Conservation (phyloP, 1,139 yeast genomes). For the Suhomyces bribrorum region DNA sequence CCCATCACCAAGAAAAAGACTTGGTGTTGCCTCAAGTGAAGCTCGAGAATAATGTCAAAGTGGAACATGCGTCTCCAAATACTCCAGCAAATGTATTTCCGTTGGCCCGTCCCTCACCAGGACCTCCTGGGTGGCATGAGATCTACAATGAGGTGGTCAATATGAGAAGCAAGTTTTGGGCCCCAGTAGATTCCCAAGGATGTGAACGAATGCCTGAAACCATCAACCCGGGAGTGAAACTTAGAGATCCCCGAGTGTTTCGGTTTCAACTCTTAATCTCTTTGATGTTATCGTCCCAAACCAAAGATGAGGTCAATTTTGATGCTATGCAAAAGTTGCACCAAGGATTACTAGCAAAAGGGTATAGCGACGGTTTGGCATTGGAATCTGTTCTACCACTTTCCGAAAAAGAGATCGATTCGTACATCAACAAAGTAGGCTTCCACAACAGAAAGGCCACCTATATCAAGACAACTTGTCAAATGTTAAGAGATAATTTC, state of each 20-base stretch:
- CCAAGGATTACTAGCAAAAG: slow-evolving; percentile 34
- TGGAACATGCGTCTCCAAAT: neutral
- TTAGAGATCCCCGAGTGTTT: slow-evolving; percentile 40
- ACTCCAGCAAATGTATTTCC: slow-evolving; percentile 13
- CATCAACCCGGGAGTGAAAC: slow-evolving; percentile 32
- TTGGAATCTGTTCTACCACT: slow-evolving; percentile 41
- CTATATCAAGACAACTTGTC: slow-evolving; percentile 65
- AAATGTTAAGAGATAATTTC: slow-evolving; percentile 50
- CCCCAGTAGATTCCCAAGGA: slow-evolving; percentile 91
- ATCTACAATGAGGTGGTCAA: slow-evolving; percentile 62
- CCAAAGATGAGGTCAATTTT: slow-evolving; percentile 84
- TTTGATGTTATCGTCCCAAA: slow-evolving; percentile 87
- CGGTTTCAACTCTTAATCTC: slow-evolving; percentile 78
- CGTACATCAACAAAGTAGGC: slow-evolving; percentile 76
- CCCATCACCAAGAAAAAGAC: no score
- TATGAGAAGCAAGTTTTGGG: slow-evolving; percentile 62
- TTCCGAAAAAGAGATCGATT: slow-evolving; percentile 60
- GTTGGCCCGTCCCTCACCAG: slow-evolving; percentile 7
- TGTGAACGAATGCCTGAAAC: slow-evolving; percentile 73
- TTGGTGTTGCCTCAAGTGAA: no score
- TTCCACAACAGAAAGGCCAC: slow-evolving; percentile 80
- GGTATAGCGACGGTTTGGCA: slow-evolving; percentile 34
- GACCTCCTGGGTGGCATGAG: slow-evolving; percentile 39
- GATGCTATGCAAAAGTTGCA: slow-evolving; percentile 69
- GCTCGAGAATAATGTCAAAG: neutral